A percentile compares a stretch with the other conserved stretches of the same genome.
Evolutionary conservation across 177 flowering plant genomes (phyloP).

Genomic region (Tripterygium wilfordii): DNA sequence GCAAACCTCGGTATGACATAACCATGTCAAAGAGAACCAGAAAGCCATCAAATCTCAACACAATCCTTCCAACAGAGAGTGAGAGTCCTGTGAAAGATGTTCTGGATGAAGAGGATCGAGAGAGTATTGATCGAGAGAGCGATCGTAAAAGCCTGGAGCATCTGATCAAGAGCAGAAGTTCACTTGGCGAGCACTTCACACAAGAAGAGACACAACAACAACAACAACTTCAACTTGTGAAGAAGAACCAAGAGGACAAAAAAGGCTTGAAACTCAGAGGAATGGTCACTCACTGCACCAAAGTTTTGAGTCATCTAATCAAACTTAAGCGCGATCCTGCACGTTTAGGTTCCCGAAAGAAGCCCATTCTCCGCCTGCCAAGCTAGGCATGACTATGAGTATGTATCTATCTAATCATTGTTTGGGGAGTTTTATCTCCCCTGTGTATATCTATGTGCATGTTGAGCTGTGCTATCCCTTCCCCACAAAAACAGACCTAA

Average conservation of each 20-base stretch:
- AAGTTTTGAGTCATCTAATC: slow-evolving; percentile 40
- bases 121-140: background rate
- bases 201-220: slow-evolving; percentile 34
- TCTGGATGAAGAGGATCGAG: background rate
- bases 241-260: slow-evolving; percentile 13
- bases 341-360: slow-evolving; percentile 17
- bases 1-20: slow-evolving; percentile 35
- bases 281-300: slow-evolving; percentile 32
- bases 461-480: too few species aligned
- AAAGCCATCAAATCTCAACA: slow-evolving; percentile 19
- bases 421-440: too few species aligned
- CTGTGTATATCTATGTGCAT: too few species aligned
- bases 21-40: slow-evolving; percentile 63
- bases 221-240: slow-evolving; percentile 30
- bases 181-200: slow-evolving; percentile 36
- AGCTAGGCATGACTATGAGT: too few species aligned
- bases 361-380: slow-evolving; percentile 17
- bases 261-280: slow-evolving; percentile 31
- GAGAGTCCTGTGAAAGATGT: too few species aligned
- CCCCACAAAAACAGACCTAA: too few species aligned
- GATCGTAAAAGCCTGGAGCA: slow-evolving; percentile 34
- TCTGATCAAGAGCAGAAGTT: slow-evolving; percentile 22
- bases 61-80: too few species aligned
- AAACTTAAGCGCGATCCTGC: slow-evolving; percentile 25
- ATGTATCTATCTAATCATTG: too few species aligned